Evolutionary conservation across 208 protist species (phyloP).

Genomic region (Angomonas deanei): DNA sequence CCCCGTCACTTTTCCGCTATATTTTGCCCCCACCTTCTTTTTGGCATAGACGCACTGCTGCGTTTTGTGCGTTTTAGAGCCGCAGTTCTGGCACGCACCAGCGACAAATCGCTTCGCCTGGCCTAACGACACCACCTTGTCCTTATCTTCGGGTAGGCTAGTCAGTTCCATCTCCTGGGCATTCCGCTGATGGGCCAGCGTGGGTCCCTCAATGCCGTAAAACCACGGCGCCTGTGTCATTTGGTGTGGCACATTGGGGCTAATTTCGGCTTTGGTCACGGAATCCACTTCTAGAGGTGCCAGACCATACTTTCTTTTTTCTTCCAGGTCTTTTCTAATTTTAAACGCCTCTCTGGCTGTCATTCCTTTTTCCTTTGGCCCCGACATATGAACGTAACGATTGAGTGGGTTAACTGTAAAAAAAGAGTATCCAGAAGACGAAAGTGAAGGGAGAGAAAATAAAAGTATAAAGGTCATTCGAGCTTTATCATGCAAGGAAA

Average conservation of each 20-base stretch:
- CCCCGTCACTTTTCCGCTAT: slow-evolving; percentile 61
- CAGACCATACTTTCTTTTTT: slow-evolving; percentile 82
- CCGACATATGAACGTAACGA: too few relatives aligned
- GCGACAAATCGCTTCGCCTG: slow-evolving; percentile 88
- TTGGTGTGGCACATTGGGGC: slow-evolving; percentile 98
- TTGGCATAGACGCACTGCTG: slow-evolving; percentile 92
- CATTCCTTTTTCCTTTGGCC: background rate
- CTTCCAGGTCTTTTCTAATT: slow-evolving; percentile 78
- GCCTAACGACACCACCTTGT: slow-evolving; percentile 39
- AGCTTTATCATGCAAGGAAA: too few relatives aligned
- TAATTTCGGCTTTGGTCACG: slow-evolving; percentile 85
- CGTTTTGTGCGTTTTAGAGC: slow-evolving; percentile 95
- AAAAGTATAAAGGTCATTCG: too few relatives aligned
- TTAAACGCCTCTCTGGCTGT: slow-evolving; percentile 70
- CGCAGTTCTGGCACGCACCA: slow-evolving; percentile 98
- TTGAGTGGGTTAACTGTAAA: too few relatives aligned
- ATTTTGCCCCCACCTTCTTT: slow-evolving; percentile 68
- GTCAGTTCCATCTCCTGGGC: slow-evolving; percentile 17
- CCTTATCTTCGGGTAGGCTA: slow-evolving; percentile 21
- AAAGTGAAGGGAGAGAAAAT: too few relatives aligned
- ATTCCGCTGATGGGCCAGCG: slow-evolving; percentile 89
- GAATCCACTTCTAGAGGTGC: slow-evolving; percentile 78
- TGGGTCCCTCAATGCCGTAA: slow-evolving; percentile 68
- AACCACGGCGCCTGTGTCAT: slow-evolving; percentile 98
- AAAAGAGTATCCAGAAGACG: too few relatives aligned